Evolutionary conservation across 768 basidiomycete species (phyloP), one percentile per base, ranked within the genome.

Genomic region (Russula vinacea): DNA sequence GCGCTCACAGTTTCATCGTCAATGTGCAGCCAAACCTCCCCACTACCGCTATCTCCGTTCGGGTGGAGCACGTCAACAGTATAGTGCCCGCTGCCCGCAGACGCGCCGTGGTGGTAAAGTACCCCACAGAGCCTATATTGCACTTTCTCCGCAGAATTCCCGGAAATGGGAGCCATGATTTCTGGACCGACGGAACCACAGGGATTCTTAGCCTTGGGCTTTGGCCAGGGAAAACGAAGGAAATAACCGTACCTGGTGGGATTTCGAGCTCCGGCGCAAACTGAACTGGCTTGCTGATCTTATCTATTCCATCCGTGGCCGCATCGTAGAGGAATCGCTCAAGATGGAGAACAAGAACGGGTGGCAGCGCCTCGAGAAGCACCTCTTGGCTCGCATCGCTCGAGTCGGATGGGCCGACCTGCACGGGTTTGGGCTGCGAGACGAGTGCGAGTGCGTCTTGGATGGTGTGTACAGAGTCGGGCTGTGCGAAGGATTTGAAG

Each of bases 281-380:
- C 32, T 78, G 77, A 0, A 98, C 82, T 61, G 85, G 84, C 76
- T 97, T 98, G 57, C 82, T 83, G 47, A 89, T 84, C 76, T 99
- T 99, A 53, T 89, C 88, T 2, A 92, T 91, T 32, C 87, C 90
- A 14, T 83, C 83, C 0, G 84, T 84, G 17, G 75, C 78, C 3
- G 83, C 82, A 70, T 95, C 94, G 72, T 94, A 98, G 58, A 86
- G 79, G 78, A 98, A 98, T 39, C 95, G 78, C 75, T 97, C 97
- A 71, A 97, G 79, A 71, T 97, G 94, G 19, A 97, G 78, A 32
- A 96, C 84, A 54, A 98, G 79, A 13, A 96, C 83, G 0, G 87
- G 86, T 3, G 95, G 95, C 10, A 94, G 80, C 0, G 84, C 79
- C 35, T 97, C 94, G 62, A 98, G 85, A 58, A 89, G 84, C 5